Evolutionary conservation across 352 stramenopile species (phyloP).

Genomic region (Globisporangium carolinianum): DNA sequence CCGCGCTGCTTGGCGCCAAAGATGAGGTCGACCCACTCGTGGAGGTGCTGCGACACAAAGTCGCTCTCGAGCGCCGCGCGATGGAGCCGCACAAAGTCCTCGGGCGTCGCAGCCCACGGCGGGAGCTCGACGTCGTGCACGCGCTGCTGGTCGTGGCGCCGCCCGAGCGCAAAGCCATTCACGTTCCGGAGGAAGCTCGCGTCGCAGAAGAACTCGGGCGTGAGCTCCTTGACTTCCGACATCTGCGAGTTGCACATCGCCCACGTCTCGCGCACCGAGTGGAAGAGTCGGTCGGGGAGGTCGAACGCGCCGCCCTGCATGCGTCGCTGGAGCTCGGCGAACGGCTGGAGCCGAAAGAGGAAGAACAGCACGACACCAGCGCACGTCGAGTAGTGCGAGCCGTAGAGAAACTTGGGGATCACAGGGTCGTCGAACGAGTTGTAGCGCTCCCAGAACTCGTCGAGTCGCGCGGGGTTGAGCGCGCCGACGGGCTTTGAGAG

Average conservation of each 20-base stretch:
- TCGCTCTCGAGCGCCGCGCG: slow-evolving; percentile 97
- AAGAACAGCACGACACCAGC: slow-evolving; percentile 98
- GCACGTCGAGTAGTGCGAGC: slow-evolving; percentile 96
- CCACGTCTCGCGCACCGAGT: slow-evolving; percentile 95
- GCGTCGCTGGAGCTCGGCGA: slow-evolving; percentile 93
- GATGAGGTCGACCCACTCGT: slow-evolving; percentile 99
- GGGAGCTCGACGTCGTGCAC: slow-evolving; percentile 96
- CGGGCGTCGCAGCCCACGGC: slow-evolving; percentile 92
- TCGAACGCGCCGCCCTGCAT: slow-evolving; percentile 97
- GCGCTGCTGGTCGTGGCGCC: slow-evolving; percentile 54
- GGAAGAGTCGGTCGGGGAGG: slow-evolving; percentile 96
- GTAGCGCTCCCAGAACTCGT: slow-evolving; percentile 95
- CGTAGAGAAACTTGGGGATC: slow-evolving; percentile 87
- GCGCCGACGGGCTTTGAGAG: slow-evolving; percentile 97
- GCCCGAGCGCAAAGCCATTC: slow-evolving; percentile 95
- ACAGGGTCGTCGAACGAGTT: slow-evolving; percentile 87
- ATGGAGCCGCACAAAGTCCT: slow-evolving; percentile 96
- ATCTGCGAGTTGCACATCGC: slow-evolving; percentile 96
- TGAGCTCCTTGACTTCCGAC: slow-evolving; percentile 99
- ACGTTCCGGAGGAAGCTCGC: slow-evolving; percentile 95
- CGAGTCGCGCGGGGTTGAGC: slow-evolving; percentile 89
- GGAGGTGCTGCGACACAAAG: slow-evolving; percentile 95
- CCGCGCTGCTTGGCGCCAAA: slow-evolving; percentile 99
- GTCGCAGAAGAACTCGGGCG: slow-evolving; percentile 96
- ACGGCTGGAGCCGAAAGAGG: slow-evolving; percentile 97